phyloP scores from a whole-genome alignment of 352 stramenopile species.

The Phytophthora hibernalis region DNA sequence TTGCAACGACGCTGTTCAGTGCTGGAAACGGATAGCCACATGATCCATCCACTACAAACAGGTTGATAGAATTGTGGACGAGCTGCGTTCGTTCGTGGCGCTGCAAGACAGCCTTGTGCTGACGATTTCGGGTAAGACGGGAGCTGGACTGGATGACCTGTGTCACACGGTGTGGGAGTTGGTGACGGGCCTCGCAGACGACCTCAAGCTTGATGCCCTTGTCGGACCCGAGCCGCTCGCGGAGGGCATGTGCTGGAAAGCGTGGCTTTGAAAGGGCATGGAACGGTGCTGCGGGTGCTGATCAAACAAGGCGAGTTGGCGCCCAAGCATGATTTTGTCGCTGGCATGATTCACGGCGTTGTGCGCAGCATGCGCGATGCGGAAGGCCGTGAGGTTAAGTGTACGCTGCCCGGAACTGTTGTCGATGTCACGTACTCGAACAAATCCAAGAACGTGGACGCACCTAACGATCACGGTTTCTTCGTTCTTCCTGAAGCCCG shows the following conservation, averaged over 20 bases:
- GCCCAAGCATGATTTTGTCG: constrained; percentile 81
- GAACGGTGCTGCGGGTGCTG: constrained; percentile 77
- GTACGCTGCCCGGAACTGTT: constrained; percentile 67
- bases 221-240: constrained; percentile 44
- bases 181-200: constrained; percentile 35
- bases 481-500: constrained; percentile 69
- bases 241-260: constrained; percentile 83
- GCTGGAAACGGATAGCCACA: no score
- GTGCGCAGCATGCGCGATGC: constrained; percentile 69
- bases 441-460: constrained; percentile 85
- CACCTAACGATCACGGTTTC: constrained; percentile 83
- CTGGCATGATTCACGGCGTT: constrained; percentile 86
- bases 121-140: constrained; percentile 77
- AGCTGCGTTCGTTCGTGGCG: constrained; percentile 82
- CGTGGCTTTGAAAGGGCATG: constrained; percentile 65
- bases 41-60: no score
- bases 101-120: constrained; percentile 78
- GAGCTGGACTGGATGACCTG: constrained; percentile 62
- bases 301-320: constrained; percentile 70
- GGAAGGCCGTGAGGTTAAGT: constrained; percentile 62
- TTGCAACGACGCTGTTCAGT: no score
- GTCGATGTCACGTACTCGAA: constrained; percentile 86
- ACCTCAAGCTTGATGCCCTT: constrained; percentile 49
- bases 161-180: constrained; percentile 48
- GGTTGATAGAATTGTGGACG: constrained; percentile 55